These are phyloP conservation scores for Trametes pubescens DNA, from an alignment of 1,284 basidiomycete genomes.

Conservation along the genomic window DNA sequence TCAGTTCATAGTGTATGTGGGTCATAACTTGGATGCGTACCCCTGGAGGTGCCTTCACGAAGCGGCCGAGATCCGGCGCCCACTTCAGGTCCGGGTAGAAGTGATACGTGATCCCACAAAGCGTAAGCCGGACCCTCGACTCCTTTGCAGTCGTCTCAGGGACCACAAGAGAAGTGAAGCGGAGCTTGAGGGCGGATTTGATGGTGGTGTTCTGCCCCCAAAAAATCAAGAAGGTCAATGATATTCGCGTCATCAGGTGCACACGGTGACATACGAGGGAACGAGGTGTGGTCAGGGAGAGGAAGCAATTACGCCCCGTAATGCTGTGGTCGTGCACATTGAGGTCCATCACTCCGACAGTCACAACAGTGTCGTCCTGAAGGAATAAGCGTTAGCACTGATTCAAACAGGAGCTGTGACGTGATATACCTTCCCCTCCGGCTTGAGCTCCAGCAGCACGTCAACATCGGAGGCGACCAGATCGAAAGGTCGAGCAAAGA, in stretches of 20 bases:
- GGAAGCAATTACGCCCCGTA: conserved; percentile 49
- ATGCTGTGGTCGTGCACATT: conserved; percentile 56
- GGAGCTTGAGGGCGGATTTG: conserved; percentile 67
- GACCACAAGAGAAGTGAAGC: conserved; percentile 72
- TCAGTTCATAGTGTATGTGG: conserved; percentile 17
- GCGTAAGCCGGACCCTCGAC: conserved; percentile 71
- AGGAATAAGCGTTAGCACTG: background rate
- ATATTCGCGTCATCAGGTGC: no score
- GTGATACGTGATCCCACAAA: conserved; percentile 74
- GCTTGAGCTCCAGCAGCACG: conserved; percentile 70
- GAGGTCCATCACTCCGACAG: conserved; percentile 69
- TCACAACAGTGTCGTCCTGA: conserved; percentile 77
- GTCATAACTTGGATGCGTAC: conserved; percentile 55
- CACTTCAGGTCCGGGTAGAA: conserved; percentile 72
- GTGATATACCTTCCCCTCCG: conserved; percentile 67
- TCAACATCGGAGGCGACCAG: conserved; percentile 70
- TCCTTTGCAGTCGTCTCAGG: conserved; percentile 81
- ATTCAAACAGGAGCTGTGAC: no score
- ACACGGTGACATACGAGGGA: conserved; percentile 62
- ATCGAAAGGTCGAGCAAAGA: conserved; percentile 57
- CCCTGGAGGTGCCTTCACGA: conserved; percentile 88
- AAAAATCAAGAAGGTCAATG: no score
- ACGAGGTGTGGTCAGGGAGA: conserved; percentile 60
- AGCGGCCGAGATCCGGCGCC: conserved; percentile 68
- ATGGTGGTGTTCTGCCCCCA: conserved; percentile 51